A percentile compares a stretch with the other conserved stretches of the same genome.
These are phyloP conservation scores for Batrachochytrium dendrobatidis DNA, from an alignment of 371 early-diverging fungal species.

Conservation along the genomic window DNA sequence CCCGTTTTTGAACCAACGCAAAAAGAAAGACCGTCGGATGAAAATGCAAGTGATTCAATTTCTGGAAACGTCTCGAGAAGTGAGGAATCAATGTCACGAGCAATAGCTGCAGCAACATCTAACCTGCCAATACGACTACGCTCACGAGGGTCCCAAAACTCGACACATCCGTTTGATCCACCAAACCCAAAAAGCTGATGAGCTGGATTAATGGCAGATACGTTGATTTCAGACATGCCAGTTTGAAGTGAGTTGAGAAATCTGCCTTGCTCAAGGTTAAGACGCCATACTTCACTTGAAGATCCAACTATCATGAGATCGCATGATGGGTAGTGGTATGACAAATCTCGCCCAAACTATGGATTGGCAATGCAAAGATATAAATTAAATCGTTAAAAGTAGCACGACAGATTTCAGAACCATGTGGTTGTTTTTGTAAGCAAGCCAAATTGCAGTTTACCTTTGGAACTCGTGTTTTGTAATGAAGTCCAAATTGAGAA, in stretches of 20 bases:
- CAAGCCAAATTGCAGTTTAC: constrained; percentile 17
- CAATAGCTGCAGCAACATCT: constrained; percentile 46
- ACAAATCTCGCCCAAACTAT: constrained; percentile 83
- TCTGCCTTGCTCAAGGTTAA: constrained; percentile 93
- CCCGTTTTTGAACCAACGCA: constrained; percentile 90
- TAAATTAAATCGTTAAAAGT: no score
- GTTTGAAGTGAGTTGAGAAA: constrained; percentile 82
- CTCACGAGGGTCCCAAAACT: constrained; percentile 91
- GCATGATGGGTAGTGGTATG: constrained; percentile 86
- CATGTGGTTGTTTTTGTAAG: no score
- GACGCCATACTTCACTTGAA: constrained; percentile 76
- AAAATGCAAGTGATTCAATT: constrained; percentile 73
- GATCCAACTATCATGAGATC: constrained; percentile 86
- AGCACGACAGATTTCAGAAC: no score
- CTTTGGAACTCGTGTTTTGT: constrained; percentile 90
- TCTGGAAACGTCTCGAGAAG: constrained; percentile 39
- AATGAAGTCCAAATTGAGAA: constrained; percentile 91
- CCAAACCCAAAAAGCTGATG: constrained; percentile 91
- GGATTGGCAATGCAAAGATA: neutral
- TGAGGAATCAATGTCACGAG: constrained; percentile 14
- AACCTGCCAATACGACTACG: constrained; percentile 60
- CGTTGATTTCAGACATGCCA: constrained; percentile 69
- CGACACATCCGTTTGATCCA: constrained; percentile 77
- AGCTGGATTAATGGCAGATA: constrained; percentile 71
- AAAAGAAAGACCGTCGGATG: constrained; percentile 79